Conservation (phyloP, 257 asterid species). For the Gentiana macrophylla region DNA sequence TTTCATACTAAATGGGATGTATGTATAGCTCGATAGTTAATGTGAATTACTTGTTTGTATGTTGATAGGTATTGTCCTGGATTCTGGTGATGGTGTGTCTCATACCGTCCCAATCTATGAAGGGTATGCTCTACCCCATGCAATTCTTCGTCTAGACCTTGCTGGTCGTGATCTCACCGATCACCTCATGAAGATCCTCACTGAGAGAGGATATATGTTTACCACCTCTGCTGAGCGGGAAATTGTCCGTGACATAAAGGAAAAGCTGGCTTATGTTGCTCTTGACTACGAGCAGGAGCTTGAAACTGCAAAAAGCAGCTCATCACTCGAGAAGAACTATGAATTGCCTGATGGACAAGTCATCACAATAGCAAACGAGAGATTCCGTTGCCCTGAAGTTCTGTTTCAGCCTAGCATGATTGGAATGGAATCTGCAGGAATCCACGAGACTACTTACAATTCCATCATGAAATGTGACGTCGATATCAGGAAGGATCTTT, state of each 20-base stretch:
- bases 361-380: slow-evolving; percentile 38
- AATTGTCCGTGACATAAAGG: slow-evolving; percentile 42
- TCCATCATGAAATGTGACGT: slow-evolving; percentile 46
- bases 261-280: slow-evolving; percentile 41
- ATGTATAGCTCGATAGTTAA: not conserved
- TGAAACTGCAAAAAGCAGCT: slow-evolving; percentile 34
- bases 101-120: slow-evolving; percentile 43
- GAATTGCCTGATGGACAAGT: slow-evolving; percentile 48
- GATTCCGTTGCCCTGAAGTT: slow-evolving; percentile 45
- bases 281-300: slow-evolving; percentile 40
- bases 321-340: slow-evolving; percentile 41
- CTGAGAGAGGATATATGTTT: slow-evolving; percentile 48
- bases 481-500: slow-evolving; percentile 43
- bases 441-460: slow-evolving; percentile 42
- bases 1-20: not conserved
- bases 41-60: not conserved
- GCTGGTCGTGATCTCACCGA: slow-evolving; percentile 47
- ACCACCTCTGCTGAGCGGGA: slow-evolving; percentile 50
- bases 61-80: slow-evolving; percentile 34
- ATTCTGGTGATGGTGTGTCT: slow-evolving; percentile 48
- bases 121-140: slow-evolving; percentile 43
- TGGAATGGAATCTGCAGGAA: slow-evolving; percentile 48
- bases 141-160: slow-evolving; percentile 41
- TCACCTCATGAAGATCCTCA: slow-evolving; percentile 36
- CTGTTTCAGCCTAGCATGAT: slow-evolving; percentile 41